A percentile compares a stretch with the other conserved stretches of the same genome.
Evolutionary conservation across 2,329 filamentous ascomycete species (phyloP).

Genomic region (Ceratocystis huliohia): DNA sequence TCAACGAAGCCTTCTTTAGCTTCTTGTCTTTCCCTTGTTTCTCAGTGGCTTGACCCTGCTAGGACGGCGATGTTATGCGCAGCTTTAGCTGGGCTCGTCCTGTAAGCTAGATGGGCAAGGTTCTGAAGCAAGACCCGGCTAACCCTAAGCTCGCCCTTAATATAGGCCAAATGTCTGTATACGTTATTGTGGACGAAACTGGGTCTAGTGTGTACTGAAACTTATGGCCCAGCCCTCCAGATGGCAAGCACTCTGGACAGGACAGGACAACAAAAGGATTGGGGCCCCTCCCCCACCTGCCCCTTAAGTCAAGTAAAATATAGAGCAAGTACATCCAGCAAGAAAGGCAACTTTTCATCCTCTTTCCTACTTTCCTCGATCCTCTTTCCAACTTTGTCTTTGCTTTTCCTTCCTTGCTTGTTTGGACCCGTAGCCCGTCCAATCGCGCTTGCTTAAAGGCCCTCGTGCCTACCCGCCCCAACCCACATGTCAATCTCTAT

Average conservation of each 20-base stretch:
- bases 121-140: neutral
- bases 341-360: neutral
- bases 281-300: neutral
- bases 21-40: neutral
- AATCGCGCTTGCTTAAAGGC: neutral
- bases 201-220: too few species aligned
- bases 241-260: neutral
- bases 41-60: neutral
- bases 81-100: neutral
- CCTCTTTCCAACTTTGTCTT: constrained; percentile 1
- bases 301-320: constrained; percentile 1
- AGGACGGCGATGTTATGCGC: neutral
- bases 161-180: too few species aligned
- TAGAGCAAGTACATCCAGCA: neutral
- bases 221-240: neutral
- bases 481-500: neutral
- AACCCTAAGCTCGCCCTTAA: neutral
- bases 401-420: neutral
- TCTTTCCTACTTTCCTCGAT: neutral
- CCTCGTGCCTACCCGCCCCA: constrained; percentile 1
- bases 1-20: neutral
- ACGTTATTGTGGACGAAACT: too few species aligned
- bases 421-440: neutral
- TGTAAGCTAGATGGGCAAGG: constrained; percentile 4
- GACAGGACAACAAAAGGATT: neutral